Percentiles rank a stretch among this genome's conserved stretches.
Conservation (phyloP, 371 early-diverging fungal species). For the Lichtheimia hyalospora region DNA sequence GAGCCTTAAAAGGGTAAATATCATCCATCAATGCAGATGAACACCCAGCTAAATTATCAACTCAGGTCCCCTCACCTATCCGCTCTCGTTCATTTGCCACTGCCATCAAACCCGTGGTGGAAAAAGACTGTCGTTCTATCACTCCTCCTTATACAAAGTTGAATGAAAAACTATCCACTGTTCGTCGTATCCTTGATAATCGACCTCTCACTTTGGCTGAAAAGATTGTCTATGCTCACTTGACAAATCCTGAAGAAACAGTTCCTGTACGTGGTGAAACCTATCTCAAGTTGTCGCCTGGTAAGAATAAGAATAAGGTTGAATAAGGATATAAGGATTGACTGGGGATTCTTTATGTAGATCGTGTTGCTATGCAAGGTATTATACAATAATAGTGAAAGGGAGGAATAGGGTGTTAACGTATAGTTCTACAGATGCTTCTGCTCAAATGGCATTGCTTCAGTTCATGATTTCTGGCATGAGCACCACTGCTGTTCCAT, state of each 20-base stretch:
- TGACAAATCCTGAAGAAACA: conserved; percentile 76
- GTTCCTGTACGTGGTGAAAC: conserved; percentile 70
- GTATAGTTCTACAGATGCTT: conserved; percentile 54
- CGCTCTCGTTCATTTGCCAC: conserved; percentile 9
- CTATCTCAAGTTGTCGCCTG: conserved; percentile 71
- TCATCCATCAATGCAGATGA: background rate
- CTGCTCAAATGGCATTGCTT: conserved; percentile 88
- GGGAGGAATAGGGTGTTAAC: background rate
- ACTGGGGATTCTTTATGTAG: conserved; percentile 26
- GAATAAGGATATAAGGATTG: background rate
- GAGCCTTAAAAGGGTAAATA: conserved; percentile 8
- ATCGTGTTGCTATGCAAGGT: conserved; percentile 83
- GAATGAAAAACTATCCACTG: conserved; percentile 50
- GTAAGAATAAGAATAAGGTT: conserved; percentile 25
- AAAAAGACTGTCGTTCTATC: conserved; percentile 56
- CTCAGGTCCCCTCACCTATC: conserved; percentile 11
- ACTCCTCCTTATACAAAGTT: conserved; percentile 64
- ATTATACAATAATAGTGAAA: background rate
- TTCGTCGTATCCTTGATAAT: conserved; percentile 53
- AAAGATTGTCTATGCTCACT: conserved; percentile 93
- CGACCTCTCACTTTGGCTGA: conserved; percentile 88
- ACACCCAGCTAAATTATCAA: too few species aligned
- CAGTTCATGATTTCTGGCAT: conserved; percentile 93
- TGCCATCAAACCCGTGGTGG: conserved; percentile 39
- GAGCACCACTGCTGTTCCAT: conserved; percentile 83